Conservation (phyloP, 169 alveolate species). For the Babesia sp. region DNA sequence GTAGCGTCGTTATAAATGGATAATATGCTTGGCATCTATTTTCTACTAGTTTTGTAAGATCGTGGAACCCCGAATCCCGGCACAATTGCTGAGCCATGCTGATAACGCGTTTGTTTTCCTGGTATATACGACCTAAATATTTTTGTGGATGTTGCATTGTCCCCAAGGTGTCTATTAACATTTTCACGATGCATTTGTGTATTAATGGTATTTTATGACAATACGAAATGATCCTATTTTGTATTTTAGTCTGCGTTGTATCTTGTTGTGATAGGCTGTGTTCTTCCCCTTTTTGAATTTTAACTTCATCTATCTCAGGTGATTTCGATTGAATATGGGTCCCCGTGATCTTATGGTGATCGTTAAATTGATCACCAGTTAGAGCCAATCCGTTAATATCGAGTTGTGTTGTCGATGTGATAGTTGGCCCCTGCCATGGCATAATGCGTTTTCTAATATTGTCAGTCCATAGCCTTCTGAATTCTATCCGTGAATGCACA, state of each 20-base stretch:
- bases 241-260: too few species aligned
- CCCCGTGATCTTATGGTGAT: too few species aligned
- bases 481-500: slow-evolving; percentile 61
- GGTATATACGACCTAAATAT: not conserved
- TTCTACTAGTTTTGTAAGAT: not conserved
- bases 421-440: slow-evolving; percentile 53
- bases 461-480: slow-evolving; percentile 57
- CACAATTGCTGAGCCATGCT: not conserved
- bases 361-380: too few species aligned
- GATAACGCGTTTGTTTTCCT: not conserved
- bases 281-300: too few species aligned
- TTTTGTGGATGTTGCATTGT: not conserved
- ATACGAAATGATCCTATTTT: too few species aligned
- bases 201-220: slow-evolving; percentile 1
- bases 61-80: not conserved
- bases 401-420: too few species aligned
- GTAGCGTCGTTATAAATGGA: not conserved
- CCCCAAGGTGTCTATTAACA: slow-evolving; percentile 3
- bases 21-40: not conserved
- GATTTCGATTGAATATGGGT: too few species aligned
- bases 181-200: not conserved
- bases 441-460: slow-evolving; percentile 32
- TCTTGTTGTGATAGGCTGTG: too few species aligned
- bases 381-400: too few species aligned
- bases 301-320: too few species aligned